Evolutionary conservation across 768 basidiomycete genomes (phyloP).

Genomic region (Crucibulum laeve): DNA sequence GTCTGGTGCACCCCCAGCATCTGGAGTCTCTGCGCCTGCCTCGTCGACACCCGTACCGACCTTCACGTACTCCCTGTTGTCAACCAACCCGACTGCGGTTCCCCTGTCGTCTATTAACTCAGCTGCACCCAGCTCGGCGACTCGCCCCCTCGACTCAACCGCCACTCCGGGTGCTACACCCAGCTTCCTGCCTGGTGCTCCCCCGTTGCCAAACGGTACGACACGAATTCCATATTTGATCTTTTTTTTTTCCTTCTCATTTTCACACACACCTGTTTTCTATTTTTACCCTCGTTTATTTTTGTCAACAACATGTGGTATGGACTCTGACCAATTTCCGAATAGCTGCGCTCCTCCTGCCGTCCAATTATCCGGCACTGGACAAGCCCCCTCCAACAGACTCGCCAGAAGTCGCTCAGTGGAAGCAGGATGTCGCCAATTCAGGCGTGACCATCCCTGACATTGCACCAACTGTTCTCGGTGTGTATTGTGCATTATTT

Average conservation of each 20-base stretch:
- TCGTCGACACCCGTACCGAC: slow-evolving; percentile 20
- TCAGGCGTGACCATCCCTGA: slow-evolving; percentile 59
- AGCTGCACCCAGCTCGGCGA: slow-evolving; percentile 34
- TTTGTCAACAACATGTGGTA: background rate
- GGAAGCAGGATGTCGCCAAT: slow-evolving; percentile 58
- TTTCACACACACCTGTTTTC: background rate
- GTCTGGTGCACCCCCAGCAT: background rate
- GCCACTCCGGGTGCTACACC: slow-evolving; percentile 47
- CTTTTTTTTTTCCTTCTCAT: slow-evolving; percentile 1
- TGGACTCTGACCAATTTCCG: background rate
- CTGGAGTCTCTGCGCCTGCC: slow-evolving; percentile 4
- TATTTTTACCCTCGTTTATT: slow-evolving; percentile 2
- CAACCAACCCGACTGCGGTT: slow-evolving; percentile 59
- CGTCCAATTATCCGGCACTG: slow-evolving; percentile 62
- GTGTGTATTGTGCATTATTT: slow-evolving; percentile 18
- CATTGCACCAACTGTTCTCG: slow-evolving; percentile 36
- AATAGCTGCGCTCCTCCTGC: slow-evolving; percentile 37
- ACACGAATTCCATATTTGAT: background rate
- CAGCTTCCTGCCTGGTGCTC: slow-evolving; percentile 49
- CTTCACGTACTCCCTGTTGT: slow-evolving; percentile 38
- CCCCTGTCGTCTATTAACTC: slow-evolving; percentile 48
- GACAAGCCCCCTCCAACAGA: slow-evolving; percentile 58
- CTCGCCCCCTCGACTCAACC: slow-evolving; percentile 41
- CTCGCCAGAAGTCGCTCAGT: slow-evolving; percentile 60
- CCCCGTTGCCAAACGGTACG: slow-evolving; percentile 52